phyloP scores from a whole-genome alignment of 1,284 basidiomycete genomes.

The Agroathelia rolfsii region DNA sequence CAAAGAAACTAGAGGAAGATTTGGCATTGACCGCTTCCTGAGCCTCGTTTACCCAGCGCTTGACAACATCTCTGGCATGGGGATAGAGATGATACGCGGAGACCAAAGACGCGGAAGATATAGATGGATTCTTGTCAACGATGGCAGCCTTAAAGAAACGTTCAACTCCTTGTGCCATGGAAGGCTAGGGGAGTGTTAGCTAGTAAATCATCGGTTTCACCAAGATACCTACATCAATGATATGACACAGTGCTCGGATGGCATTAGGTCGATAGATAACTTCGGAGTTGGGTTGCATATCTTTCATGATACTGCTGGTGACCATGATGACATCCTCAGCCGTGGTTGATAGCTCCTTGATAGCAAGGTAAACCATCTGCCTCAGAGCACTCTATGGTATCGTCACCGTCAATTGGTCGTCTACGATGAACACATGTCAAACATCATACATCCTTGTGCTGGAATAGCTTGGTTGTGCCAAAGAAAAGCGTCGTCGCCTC shows the following conservation, averaged over 20 bases:
- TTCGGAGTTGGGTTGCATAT: slow-evolving; percentile 98
- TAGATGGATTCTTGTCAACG: slow-evolving; percentile 93
- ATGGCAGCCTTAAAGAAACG: slow-evolving; percentile 99
- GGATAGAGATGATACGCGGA: slow-evolving; percentile 97
- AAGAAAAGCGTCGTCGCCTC: slow-evolving; percentile 99
- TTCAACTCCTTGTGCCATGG: slow-evolving; percentile 97
- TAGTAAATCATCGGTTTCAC: slow-evolving; percentile 3
- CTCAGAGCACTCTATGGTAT: slow-evolving; percentile 77
- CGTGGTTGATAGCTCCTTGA: slow-evolving; percentile 95
- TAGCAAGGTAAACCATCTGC: slow-evolving; percentile 97
- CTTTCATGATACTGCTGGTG: slow-evolving; percentile 99
- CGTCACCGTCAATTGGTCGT: slow-evolving; percentile 9
- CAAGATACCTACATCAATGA: slow-evolving; percentile 81
- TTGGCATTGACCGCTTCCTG: slow-evolving; percentile 95
- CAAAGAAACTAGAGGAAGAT: slow-evolving; percentile 62
- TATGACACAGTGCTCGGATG: slow-evolving; percentile 90
- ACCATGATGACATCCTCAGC: slow-evolving; percentile 99
- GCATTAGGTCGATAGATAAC: slow-evolving; percentile 98
- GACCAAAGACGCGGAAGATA: slow-evolving; percentile 92
- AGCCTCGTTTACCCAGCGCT: slow-evolving; percentile 97
- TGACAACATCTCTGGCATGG: slow-evolving; percentile 88
- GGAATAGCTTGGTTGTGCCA: slow-evolving; percentile 97
- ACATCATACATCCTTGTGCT: slow-evolving; percentile 91
- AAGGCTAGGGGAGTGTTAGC: slow-evolving; percentile 46
- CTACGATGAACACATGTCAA: slow-evolving; percentile 6